phyloP scores from a whole-genome alignment of 805 yeast species.

The Lipomyces yamanashiensis region DNA sequence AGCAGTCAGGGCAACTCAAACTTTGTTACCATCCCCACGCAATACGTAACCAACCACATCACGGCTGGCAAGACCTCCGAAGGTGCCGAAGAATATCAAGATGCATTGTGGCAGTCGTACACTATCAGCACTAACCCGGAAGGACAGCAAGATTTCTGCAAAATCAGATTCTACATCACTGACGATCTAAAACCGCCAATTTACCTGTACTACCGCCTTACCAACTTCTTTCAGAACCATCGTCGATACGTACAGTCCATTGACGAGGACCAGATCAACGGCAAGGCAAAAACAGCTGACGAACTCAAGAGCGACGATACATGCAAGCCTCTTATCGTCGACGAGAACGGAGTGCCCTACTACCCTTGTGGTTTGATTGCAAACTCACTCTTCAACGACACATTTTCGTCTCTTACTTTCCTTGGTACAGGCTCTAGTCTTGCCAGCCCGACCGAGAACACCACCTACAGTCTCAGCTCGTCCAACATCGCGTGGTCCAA shows the following conservation, averaged over 20 bases:
- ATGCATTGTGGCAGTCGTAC: slow-evolving; percentile 36
- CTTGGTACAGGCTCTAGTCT: slow-evolving; percentile 36
- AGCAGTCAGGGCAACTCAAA: slow-evolving; percentile 59
- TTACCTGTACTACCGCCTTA: slow-evolving; percentile 79
- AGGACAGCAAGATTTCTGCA: slow-evolving; percentile 54
- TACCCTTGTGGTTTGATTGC: slow-evolving; percentile 98
- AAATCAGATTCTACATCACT: slow-evolving; percentile 73
- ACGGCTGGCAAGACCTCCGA: slow-evolving; percentile 45
- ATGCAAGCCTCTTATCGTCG: slow-evolving; percentile 67
- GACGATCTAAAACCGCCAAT: slow-evolving; percentile 70
- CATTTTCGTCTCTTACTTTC: slow-evolving; percentile 61
- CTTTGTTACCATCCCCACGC: slow-evolving; percentile 58
- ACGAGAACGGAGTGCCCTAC: slow-evolving; percentile 60
- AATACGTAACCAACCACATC: slow-evolving; percentile 67
- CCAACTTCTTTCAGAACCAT: slow-evolving; percentile 93
- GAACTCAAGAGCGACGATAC: slow-evolving; percentile 55
- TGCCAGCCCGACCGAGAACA: slow-evolving; percentile 42
- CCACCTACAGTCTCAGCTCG: slow-evolving; percentile 52
- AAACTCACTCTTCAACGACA: slow-evolving; percentile 84
- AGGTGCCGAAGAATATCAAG: slow-evolving; percentile 12
- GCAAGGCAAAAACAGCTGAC: slow-evolving; percentile 63
- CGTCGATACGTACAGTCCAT: slow-evolving; percentile 87
- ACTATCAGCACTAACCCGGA: slow-evolving; percentile 22
- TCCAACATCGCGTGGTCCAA: slow-evolving; percentile 83
- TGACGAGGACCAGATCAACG: slow-evolving; percentile 80